phyloP scores from a whole-genome alignment of 2,329 filamentous ascomycete genomes.

The Aureobasidium melanogenum region DNA sequence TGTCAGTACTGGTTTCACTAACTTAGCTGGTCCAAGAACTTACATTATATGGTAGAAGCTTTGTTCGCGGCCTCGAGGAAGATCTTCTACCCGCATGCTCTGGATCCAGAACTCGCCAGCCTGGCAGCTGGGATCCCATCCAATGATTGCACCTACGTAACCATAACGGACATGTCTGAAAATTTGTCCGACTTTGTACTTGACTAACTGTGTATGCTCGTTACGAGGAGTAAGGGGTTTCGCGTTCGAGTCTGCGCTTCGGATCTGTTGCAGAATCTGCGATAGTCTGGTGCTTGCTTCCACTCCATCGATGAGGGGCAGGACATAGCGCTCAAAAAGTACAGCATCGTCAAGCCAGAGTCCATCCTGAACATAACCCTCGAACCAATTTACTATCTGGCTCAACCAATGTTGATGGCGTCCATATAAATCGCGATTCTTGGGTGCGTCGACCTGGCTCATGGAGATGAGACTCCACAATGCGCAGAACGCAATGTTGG shows the following conservation, averaged over 20 bases:
- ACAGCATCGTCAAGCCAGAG: slow-evolving; percentile 60
- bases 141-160: slow-evolving; percentile 74
- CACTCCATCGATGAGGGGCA: slow-evolving; percentile 48
- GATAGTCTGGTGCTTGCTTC: slow-evolving; percentile 47
- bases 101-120: slow-evolving; percentile 54
- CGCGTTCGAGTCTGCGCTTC: slow-evolving; percentile 46
- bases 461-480: slow-evolving; percentile 57
- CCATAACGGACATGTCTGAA: slow-evolving; percentile 74
- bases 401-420: slow-evolving; percentile 51
- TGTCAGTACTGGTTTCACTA: not conserved
- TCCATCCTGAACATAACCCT: slow-evolving; percentile 35
- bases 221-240: slow-evolving; percentile 29
- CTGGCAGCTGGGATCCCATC: slow-evolving; percentile 64
- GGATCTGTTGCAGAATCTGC: slow-evolving; percentile 47
- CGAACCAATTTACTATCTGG: slow-evolving; percentile 56
- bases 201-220: slow-evolving; percentile 32
- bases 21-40: slow-evolving; percentile 33
- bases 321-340: slow-evolving; percentile 59
- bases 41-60: slow-evolving; percentile 84
- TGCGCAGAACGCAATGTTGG: slow-evolving; percentile 56
- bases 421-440: slow-evolving; percentile 18
- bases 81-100: slow-evolving; percentile 53
- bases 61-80: slow-evolving; percentile 53
- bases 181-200: slow-evolving; percentile 68
- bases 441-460: slow-evolving; percentile 21